Base-by-base conservation (phyloP, 2,329 filamentous ascomycete genomes). In the Venturia carpophila region DNA sequence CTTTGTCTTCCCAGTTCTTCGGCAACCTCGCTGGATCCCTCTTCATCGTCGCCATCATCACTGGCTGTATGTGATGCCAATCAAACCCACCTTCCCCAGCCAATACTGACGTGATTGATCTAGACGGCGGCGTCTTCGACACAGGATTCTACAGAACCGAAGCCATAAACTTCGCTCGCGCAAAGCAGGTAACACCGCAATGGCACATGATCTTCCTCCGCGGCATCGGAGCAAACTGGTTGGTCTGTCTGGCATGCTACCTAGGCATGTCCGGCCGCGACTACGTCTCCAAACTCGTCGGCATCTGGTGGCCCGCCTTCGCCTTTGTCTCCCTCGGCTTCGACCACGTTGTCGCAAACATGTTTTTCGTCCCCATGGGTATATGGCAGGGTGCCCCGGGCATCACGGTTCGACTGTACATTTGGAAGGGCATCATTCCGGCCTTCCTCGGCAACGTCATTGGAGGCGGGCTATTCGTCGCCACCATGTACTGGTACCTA, bases 1-100 rank as follows among this genome's bases (percentile, higher is more conserved):
- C 21, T 13, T 13, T 27, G 1, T 15, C 9, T 37, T 1, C 15
- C 5, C 7, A 34, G 30, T 83, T 81, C 66, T 75, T 78, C 58
- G 80, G 78, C 0, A 83, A 83, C 67, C 70, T 83, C 3, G 77
- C 78, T 3, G 81, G 81, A 0, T 76, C 75, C 1, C 69, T 83
- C 5, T 82, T 82, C 67, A 73, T 82, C 13, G 77, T 80, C 66
- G 71, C 76, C 4, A 74, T 83, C 6, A 77, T 83, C 55, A 78
- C 78, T 60, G 80, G 80, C 43, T 82, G 78, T 79, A 37, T n/a
- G 52, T 58, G 3, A 7, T 70, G 1, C 62, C 75, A 4, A 11
- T 73, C 34, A 21, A 10, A 24, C 30, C 37, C 34, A 63, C 17
- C 42, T 52, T 47, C 30, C 3, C 39, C 9, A 4, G 39, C 9